A percentile compares a stretch with the other conserved stretches of the same genome.
phyloP scores from a whole-genome alignment of 495 filamentous ascomycete species.

The Cairneyella variabilis region DNA sequence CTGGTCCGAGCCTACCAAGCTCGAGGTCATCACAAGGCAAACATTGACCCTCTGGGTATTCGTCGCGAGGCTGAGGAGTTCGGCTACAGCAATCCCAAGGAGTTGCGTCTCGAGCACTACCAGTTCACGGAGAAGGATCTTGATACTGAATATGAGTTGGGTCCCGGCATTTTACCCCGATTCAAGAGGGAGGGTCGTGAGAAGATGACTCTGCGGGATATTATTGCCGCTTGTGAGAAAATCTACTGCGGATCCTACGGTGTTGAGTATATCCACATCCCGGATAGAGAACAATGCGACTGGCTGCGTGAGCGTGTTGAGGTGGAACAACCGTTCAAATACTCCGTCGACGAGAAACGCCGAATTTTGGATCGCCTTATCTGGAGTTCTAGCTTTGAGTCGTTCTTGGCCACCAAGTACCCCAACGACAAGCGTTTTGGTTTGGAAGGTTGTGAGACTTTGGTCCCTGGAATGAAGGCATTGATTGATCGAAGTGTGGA shows the following conservation, averaged over 20 bases:
- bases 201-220: slow-evolving; percentile 96
- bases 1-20: slow-evolving; percentile 96
- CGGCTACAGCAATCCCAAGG: slow-evolving; percentile 83
- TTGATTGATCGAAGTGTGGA: slow-evolving; percentile 97
- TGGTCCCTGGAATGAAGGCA: slow-evolving; percentile 99
- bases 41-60: slow-evolving; percentile 94
- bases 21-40: slow-evolving; percentile 95
- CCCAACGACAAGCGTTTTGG: slow-evolving; percentile 99
- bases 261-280: slow-evolving; percentile 97
- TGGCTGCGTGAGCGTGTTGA: slow-evolving; percentile 95
- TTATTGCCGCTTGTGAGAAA: slow-evolving; percentile 86
- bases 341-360: slow-evolving; percentile 95
- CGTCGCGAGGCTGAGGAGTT: slow-evolving; percentile 81
- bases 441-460: slow-evolving; percentile 90
- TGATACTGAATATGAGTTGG: slow-evolving; percentile 85
- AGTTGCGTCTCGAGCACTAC: slow-evolving; percentile 90
- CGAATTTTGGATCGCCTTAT: slow-evolving; percentile 95
- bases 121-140: slow-evolving; percentile 92
- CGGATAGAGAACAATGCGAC: slow-evolving; percentile 95
- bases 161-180: slow-evolving; percentile 91
- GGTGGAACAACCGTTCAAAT: slow-evolving; percentile 89
- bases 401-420: slow-evolving; percentile 92
- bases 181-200: slow-evolving; percentile 83
- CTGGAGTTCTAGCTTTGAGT: slow-evolving; percentile 95
- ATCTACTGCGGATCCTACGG: slow-evolving; percentile 97